These are phyloP conservation scores for Yamadazyma membranifaciens DNA, from an alignment of 1,139 yeast species.

Conservation along the genomic window DNA sequence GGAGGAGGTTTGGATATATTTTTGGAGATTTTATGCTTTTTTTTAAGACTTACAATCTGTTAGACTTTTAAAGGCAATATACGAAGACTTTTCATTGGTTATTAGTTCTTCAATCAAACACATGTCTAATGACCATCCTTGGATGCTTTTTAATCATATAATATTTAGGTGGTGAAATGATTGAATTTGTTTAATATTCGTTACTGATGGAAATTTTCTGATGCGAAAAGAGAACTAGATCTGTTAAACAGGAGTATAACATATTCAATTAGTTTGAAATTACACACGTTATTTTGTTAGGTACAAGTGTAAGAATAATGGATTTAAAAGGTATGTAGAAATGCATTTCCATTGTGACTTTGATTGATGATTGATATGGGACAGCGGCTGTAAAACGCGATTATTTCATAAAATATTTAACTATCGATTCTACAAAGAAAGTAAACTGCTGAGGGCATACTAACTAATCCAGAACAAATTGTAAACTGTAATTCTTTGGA, in stretches of 20 bases:
- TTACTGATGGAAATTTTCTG: not conserved
- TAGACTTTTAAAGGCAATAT: not conserved
- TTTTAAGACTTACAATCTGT: not conserved
- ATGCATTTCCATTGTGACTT: not conserved
- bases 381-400: not conserved
- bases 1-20: slow-evolving; percentile 13
- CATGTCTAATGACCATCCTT: not conserved
- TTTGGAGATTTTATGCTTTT: slow-evolving; percentile 7
- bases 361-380: too few species aligned
- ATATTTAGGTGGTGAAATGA: not conserved
- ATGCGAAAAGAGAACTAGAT: not conserved
- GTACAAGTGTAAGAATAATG: not conserved
- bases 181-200: not conserved
- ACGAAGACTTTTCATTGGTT: not conserved
- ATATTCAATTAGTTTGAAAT: not conserved
- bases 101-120: not conserved
- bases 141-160: not conserved
- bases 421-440: not conserved
- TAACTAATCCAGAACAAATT: slow-evolving; percentile 3
- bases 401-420: too few species aligned
- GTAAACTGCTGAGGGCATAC: not conserved
- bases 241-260: not conserved
- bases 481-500: slow-evolving; percentile 2
- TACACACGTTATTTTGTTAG: not conserved
- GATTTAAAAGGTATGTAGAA: slow-evolving; percentile 4